Conservation (phyloP, 1,139 yeast genomes). For the Hemisphaericaspora xylanilytica region DNA sequence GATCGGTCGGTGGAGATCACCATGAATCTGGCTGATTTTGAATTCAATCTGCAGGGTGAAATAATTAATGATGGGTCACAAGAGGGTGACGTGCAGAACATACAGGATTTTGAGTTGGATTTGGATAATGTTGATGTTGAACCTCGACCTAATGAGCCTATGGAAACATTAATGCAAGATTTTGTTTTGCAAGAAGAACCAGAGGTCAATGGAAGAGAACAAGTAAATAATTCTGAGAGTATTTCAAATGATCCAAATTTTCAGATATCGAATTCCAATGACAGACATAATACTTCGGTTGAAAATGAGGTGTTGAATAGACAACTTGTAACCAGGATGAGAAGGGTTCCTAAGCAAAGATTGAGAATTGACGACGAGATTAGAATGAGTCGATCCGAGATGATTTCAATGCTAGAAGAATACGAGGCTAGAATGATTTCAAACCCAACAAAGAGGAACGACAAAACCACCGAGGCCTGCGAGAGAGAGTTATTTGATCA, state of each 20-base stretch:
- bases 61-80: slow-evolving; percentile 9
- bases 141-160: neutral
- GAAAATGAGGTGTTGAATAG: neutral
- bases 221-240: slow-evolving; percentile 4
- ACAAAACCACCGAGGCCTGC: neutral
- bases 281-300: neutral
- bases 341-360: slow-evolving; percentile 4
- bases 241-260: slow-evolving; percentile 10
- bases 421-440: slow-evolving; percentile 7
- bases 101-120: slow-evolving; percentile 11
- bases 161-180: slow-evolving; percentile 9
- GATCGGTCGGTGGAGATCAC: slow-evolving; percentile 8
- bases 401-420: slow-evolving; percentile 3
- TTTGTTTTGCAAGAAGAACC: slow-evolving; percentile 9
- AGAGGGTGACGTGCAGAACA: neutral
- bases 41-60: slow-evolving; percentile 17
- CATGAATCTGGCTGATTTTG: slow-evolving; percentile 12
- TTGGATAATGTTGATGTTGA: slow-evolving; percentile 6
- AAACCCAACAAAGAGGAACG: neutral
- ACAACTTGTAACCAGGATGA: neutral
- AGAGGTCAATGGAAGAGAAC: slow-evolving; percentile 4
- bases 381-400: slow-evolving; percentile 12
- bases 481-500: neutral
- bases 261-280: slow-evolving; percentile 6
- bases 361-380: slow-evolving; percentile 9